These are phyloP conservation scores for Aspergillus steynii DNA, from an alignment of 495 filamentous ascomycete genomes.

Conservation along the genomic window DNA sequence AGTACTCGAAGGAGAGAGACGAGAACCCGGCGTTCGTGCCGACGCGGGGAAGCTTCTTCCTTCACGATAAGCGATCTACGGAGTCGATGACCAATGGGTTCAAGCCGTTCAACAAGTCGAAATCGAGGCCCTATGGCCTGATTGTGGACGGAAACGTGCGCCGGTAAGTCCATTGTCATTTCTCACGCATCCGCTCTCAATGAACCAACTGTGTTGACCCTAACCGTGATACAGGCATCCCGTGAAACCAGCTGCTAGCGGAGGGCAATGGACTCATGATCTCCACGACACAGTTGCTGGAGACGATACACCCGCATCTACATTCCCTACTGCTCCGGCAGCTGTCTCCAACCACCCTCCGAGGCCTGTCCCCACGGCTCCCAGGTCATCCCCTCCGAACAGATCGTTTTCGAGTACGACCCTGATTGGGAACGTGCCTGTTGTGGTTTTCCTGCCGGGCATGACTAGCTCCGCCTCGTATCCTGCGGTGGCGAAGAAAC, in stretches of 20 bases:
- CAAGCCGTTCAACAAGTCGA: conserved; percentile 41
- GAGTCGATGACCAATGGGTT: conserved; percentile 66
- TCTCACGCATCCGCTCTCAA: neutral
- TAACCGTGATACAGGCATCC: conserved; percentile 58
- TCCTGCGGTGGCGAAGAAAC: conserved; percentile 70
- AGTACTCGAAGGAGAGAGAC: conserved; percentile 82
- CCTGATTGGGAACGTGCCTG: conserved; percentile 74
- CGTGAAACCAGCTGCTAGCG: conserved; percentile 72
- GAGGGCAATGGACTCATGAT: conserved; percentile 88
- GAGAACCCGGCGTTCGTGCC: conserved; percentile 93
- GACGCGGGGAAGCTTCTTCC: conserved; percentile 92
- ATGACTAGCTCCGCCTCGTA: conserved; percentile 73
- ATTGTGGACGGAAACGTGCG: conserved; percentile 51
- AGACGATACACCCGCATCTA: conserved; percentile 38
- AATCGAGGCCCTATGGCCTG: conserved; percentile 45
- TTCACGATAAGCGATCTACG: conserved; percentile 87
- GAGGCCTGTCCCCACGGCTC: conserved; percentile 42
- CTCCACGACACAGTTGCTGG: conserved; percentile 81
- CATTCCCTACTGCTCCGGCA: conserved; percentile 20
- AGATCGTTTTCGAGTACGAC: conserved; percentile 67
- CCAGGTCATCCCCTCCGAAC: conserved; percentile 56
- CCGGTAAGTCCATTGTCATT: conserved; percentile 25
- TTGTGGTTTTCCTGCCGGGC: conserved; percentile 75
- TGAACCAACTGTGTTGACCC: neutral
- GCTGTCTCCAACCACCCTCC: conserved; percentile 26